These are phyloP conservation scores for Lactarius vividus DNA, from an alignment of 768 basidiomycete species.

Conservation along the genomic window DNA sequence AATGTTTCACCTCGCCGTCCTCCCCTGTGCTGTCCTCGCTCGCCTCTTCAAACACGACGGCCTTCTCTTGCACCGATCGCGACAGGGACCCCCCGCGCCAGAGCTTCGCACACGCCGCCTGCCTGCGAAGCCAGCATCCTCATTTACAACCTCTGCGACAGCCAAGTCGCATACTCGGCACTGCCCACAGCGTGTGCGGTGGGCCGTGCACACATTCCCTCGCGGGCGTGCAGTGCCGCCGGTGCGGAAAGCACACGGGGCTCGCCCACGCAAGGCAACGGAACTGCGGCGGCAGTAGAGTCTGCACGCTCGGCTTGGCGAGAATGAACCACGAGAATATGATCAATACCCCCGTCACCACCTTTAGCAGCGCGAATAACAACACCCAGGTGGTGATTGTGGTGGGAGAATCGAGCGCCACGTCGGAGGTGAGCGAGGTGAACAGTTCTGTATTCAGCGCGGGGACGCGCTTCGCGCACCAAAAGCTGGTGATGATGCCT, in stretches of 20 bases:
- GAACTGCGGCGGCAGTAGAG: conserved; percentile 80
- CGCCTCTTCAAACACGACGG: conserved; percentile 16
- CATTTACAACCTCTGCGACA: conserved; percentile 32
- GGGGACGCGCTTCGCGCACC: conserved; percentile 49
- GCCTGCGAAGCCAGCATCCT: conserved; percentile 30
- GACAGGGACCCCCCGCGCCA: conserved; percentile 21
- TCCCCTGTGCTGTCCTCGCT: conserved; percentile 28
- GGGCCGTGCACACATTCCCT: conserved; percentile 80
- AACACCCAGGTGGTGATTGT: conserved; percentile 39
- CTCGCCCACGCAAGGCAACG: no score
- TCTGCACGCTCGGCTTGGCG: conserved; percentile 73
- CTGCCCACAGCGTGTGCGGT: no score
- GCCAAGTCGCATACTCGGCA: conserved; percentile 63
- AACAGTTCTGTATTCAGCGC: conserved; percentile 38
- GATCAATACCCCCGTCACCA: conserved; percentile 60
- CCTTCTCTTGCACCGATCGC: conserved; percentile 19
- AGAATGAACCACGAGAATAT: conserved; percentile 89
- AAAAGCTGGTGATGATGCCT: conserved; percentile 61
- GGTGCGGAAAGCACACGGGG: no score
- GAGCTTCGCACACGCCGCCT: conserved; percentile 43
- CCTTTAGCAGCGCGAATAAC: conserved; percentile 40
- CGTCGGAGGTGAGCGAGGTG: conserved; percentile 44
- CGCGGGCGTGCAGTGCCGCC: conserved; percentile 80
- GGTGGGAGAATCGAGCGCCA: conserved; percentile 42
- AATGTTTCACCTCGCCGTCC: no score